Conservation (phyloP, 169 alveolate genomes). For the Cryptosporidium bovis region DNA sequence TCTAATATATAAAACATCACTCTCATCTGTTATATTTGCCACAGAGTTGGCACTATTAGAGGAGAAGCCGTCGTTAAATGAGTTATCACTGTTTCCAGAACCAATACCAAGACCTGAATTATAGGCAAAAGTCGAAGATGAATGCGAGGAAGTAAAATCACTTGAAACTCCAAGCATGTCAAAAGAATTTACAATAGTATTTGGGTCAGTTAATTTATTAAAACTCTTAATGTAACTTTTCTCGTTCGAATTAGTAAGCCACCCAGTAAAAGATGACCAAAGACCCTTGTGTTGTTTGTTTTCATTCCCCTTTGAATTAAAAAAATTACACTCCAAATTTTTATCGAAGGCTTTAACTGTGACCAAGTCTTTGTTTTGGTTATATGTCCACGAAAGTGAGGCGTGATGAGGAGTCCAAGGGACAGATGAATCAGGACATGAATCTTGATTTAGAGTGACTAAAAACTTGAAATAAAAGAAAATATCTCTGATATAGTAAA, state of each 20-base stretch:
- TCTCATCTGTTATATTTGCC: constrained; percentile 77
- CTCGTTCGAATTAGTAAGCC: constrained; percentile 55
- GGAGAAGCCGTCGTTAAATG: background rate
- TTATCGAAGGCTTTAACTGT: constrained; percentile 66
- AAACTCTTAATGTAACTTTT: constrained; percentile 28
- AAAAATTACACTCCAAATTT: constrained; percentile 46
- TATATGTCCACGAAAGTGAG: constrained; percentile 26
- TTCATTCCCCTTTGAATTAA: constrained; percentile 1
- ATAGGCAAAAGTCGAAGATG: background rate
- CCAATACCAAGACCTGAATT: background rate
- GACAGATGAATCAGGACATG: constrained; percentile 23
- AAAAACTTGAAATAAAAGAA: constrained; percentile 72
- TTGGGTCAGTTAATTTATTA: constrained; percentile 34
- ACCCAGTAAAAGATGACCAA: constrained; percentile 65
- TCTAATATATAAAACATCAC: constrained; percentile 83
- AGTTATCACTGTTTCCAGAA: background rate
- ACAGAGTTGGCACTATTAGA: background rate
- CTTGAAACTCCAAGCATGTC: background rate
- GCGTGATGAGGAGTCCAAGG: constrained; percentile 39
- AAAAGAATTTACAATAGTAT: constrained; percentile 29
- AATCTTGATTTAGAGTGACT: constrained; percentile 28
- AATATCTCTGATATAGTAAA: constrained; percentile 70
- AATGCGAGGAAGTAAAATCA: background rate
- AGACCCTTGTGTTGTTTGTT: constrained; percentile 38
- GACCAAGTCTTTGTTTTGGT: constrained; percentile 29